Evolutionary conservation across 2,329 filamentous ascomycete genomes (phyloP).

Genomic region (Dendrostoma leiphaemia): DNA sequence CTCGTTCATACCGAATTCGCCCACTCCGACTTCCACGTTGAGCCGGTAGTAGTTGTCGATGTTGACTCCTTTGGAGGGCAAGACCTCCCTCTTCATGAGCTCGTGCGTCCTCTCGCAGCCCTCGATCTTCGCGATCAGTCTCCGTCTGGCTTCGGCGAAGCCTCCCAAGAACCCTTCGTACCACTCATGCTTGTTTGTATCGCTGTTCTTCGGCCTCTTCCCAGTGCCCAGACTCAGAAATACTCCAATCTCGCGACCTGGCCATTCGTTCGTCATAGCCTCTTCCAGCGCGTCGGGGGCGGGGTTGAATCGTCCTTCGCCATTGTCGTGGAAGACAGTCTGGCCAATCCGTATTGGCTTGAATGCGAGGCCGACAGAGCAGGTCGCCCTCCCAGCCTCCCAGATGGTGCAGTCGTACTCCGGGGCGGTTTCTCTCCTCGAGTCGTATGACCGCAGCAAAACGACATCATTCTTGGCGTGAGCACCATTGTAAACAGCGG

Average conservation of each 20-base stretch:
- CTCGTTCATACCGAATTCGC: constrained; percentile 98
- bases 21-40: constrained; percentile 95
- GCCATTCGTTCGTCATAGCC: constrained; percentile 90
- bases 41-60: constrained; percentile 90
- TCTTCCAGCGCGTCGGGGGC: constrained; percentile 84
- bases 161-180: constrained; percentile 92
- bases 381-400: constrained; percentile 95
- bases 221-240: constrained; percentile 95
- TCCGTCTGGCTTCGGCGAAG: constrained; percentile 84
- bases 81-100: constrained; percentile 76
- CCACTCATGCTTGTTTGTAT: constrained; percentile 76
- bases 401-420: constrained; percentile 95
- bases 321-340: constrained; percentile 91
- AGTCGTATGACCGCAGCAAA: constrained; percentile 90
- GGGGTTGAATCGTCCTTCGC: constrained; percentile 88
- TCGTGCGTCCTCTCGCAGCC: constrained; percentile 90
- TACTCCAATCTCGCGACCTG: constrained; percentile 85
- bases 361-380: constrained; percentile 86
- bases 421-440: constrained; percentile 82
- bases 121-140: constrained; percentile 88
- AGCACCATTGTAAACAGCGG: constrained; percentile 85
- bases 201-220: constrained; percentile 65
- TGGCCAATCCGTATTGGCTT: constrained; percentile 95
- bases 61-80: constrained; percentile 75
- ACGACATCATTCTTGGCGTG: constrained; percentile 65